A percentile compares a stretch with the other conserved stretches of the same genome.
Evolutionary conservation across 148 eudicot genomes (phyloP).

Genomic region (Persicaria tinctoria): DNA sequence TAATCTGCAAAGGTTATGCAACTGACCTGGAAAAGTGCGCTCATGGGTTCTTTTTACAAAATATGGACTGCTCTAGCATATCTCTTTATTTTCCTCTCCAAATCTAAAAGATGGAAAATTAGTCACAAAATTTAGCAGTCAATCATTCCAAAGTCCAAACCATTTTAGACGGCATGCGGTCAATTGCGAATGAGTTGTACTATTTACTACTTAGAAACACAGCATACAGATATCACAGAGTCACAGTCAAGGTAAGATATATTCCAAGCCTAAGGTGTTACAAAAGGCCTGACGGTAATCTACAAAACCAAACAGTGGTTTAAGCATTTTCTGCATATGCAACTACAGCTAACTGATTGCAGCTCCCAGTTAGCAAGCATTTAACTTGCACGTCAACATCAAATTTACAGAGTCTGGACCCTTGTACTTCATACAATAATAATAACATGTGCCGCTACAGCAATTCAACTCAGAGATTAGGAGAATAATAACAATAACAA

Average conservation of each 20-base stretch:
- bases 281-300: too few species aligned
- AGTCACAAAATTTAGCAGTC: too few species aligned
- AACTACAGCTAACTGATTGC: background rate
- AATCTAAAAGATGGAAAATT: background rate
- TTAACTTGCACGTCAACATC: background rate
- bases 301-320: too few species aligned
- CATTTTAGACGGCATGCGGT: too few species aligned
- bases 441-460: background rate
- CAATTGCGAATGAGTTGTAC: too few species aligned
- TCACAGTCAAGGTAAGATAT: too few species aligned
- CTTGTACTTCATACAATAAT: background rate
- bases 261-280: too few species aligned
- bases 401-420: background rate
- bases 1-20: background rate
- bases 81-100: background rate
- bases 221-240: too few species aligned
- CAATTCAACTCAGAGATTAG: background rate
- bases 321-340: background rate
- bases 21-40: background rate
- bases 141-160: too few species aligned
- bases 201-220: too few species aligned
- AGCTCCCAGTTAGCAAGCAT: background rate
- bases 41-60: background rate
- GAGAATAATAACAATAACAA: background rate
- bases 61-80: background rate